phyloP scores from a whole-genome alignment of 371 early-diverging fungal species.

The Mortierella sp. region DNA sequence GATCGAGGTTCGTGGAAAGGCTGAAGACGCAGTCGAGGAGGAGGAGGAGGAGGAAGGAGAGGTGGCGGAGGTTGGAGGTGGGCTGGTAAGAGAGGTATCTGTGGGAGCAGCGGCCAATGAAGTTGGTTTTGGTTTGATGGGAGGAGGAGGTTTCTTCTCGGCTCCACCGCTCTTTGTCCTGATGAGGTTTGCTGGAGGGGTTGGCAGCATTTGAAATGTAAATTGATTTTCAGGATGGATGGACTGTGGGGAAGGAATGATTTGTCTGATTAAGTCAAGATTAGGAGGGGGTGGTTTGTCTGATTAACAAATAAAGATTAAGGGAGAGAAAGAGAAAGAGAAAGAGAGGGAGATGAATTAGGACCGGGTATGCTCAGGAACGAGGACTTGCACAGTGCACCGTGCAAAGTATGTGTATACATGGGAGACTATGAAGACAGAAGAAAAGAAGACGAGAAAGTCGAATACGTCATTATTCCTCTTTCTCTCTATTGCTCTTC shows the following conservation, averaged over 20 bases:
- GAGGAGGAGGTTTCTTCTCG: conserved; percentile 42
- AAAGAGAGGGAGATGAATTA: neutral
- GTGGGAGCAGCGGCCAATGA: conserved; percentile 17
- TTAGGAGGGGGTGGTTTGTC: no score
- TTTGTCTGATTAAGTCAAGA: no score
- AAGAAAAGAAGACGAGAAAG: neutral
- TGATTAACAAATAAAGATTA: no score
- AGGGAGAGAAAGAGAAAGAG: neutral
- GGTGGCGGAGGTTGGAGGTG: neutral
- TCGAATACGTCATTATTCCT: no score
- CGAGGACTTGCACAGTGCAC: no score
- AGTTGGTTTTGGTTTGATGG: conserved; percentile 45
- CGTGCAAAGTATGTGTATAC: neutral
- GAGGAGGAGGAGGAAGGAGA: neutral
- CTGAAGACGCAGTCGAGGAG: no score
- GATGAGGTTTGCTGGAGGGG: conserved; percentile 3
- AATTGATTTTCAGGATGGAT: neutral
- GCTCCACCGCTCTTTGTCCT: conserved; percentile 28
- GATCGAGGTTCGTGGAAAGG: conserved; percentile 10
- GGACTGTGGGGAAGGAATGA: neutral
- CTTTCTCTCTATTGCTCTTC: no score
- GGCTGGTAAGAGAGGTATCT: neutral
- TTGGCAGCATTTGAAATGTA: conserved; percentile 10
- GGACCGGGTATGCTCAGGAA: no score
- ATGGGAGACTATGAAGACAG: no score